phyloP scores from a whole-genome alignment of 257 asterid genomes.

The Eucommia ulmoides region DNA sequence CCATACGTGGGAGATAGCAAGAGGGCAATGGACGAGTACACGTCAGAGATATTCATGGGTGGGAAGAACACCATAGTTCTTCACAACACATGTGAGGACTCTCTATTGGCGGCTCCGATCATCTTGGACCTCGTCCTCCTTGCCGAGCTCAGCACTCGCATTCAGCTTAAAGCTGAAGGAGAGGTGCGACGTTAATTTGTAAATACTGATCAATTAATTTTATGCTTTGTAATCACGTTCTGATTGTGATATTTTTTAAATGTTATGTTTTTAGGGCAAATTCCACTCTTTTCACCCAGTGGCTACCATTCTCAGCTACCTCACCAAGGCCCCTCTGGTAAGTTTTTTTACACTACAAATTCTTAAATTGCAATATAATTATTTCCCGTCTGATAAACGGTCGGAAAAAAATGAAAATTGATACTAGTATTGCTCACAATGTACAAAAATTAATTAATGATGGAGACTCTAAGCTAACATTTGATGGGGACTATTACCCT shows the following conservation, averaged over 20 bases:
- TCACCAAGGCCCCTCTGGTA: conserved; percentile 95
- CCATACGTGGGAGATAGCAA: conserved; percentile 98
- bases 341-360: conserved; percentile 21
- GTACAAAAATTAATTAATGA: not conserved
- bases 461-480: not conserved
- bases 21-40: conserved; percentile 99
- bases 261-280: conserved; percentile 44
- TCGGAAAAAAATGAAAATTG: not conserved
- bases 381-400: not conserved
- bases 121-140: conserved; percentile 92
- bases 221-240: not conserved
- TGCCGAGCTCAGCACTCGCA: conserved; percentile 91
- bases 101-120: conserved; percentile 93
- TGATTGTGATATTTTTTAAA: not conserved
- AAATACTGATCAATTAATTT: not conserved
- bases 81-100: conserved; percentile 96
- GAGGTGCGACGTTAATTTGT: conserved; percentile 36
- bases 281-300: conserved; percentile 96
- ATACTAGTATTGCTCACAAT: not conserved
- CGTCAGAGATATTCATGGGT: conserved; percentile 97
- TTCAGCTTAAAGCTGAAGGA: conserved; percentile 65
- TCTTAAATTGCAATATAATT: not conserved
- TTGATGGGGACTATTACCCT: not conserved
- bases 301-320: conserved; percentile 91
- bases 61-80: conserved; percentile 84